Evolutionary conservation across 202 grass and related monocot genomes (phyloP), one percentile per base, ranked within the genome.

Genomic region (Eragrostis tef): DNA sequence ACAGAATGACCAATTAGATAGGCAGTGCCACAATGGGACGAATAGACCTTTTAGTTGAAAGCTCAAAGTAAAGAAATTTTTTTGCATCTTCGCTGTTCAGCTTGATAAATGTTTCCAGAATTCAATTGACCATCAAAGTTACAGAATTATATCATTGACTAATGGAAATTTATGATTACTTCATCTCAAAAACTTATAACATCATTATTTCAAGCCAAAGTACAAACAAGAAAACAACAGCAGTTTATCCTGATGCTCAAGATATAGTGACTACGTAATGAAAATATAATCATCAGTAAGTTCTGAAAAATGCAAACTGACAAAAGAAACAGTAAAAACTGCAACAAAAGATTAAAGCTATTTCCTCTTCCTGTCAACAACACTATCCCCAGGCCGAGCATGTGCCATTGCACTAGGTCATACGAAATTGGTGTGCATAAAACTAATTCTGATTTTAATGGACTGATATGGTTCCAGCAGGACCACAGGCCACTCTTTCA

Each of bases 241-340:
- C 8, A 79, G 79, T 39, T 22, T 74, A 84, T 45, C 52, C 2
- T 69, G 50, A 7, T 31, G 29, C 27, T 54, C n/a, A n/a, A n/a
- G n/a, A n/a, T n/a, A n/a, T n/a, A n/a, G n/a, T n/a, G n/a, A n/a
- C n/a, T n/a, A n/a, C n/a, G n/a, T n/a, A 62, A 63, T 41, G 14
- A 75, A 75, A 46, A 85, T 70, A 70, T 75, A 70, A 70, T 13
- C 43, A 74, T 36, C 44, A 64, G 14, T 53, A 24, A 79, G 43
- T 88, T 27, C 44, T 42, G 15, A 81, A 75, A 19, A 12, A 42
- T 31, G 26, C 27, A 34, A 80, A 71, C 10, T 79, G 11, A 65
- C 21, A 1, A 45, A n/a, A 42, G 21, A 62, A 20, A 61, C 48
- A 21, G 25, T 29, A 80, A 76, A 19, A 49, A 75, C 12, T 79